Conservation (phyloP, 148 eudicot genomes). For the Vaccinium vitisidaea region DNA sequence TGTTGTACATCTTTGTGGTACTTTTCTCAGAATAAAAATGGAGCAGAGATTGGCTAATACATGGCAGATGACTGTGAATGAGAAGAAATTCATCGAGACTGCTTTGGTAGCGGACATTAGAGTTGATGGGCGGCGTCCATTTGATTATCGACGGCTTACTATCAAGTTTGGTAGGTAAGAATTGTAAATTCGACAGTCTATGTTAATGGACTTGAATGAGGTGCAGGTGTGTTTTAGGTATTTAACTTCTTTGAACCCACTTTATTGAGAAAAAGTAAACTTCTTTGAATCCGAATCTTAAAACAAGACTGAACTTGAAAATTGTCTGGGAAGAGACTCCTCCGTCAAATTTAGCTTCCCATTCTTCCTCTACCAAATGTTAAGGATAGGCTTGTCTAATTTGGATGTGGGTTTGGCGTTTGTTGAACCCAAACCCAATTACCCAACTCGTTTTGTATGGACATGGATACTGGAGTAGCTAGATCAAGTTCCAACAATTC, state of each 20-base stretch:
- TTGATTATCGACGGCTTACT: slow-evolving; percentile 68
- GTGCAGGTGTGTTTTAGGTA: background rate
- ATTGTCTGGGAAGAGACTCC: background rate
- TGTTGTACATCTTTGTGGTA: background rate
- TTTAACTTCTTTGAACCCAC: background rate
- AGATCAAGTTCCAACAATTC: background rate
- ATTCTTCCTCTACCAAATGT: background rate
- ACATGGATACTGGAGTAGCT: background rate
- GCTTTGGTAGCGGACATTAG: slow-evolving; percentile 67
- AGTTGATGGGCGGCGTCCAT: slow-evolving; percentile 80
- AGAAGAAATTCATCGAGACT: slow-evolving; percentile 79
- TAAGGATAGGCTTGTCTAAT: background rate
- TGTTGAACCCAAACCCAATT: background rate
- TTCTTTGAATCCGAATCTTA: background rate
- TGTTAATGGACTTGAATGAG: background rate
- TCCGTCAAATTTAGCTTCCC: background rate
- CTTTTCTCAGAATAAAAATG: slow-evolving; percentile 28
- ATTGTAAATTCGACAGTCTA: background rate
- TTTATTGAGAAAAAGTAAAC: background rate
- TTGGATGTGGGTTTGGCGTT: background rate
- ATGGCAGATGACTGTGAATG: slow-evolving; percentile 77
- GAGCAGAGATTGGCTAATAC: slow-evolving; percentile 82
- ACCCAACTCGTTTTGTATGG: background rate
- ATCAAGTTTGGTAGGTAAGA: slow-evolving; percentile 83
- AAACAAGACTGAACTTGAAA: background rate